phyloP scores from a whole-genome alignment of 371 early-diverging fungal genomes.

The Syncephalastrum monosporum region DNA sequence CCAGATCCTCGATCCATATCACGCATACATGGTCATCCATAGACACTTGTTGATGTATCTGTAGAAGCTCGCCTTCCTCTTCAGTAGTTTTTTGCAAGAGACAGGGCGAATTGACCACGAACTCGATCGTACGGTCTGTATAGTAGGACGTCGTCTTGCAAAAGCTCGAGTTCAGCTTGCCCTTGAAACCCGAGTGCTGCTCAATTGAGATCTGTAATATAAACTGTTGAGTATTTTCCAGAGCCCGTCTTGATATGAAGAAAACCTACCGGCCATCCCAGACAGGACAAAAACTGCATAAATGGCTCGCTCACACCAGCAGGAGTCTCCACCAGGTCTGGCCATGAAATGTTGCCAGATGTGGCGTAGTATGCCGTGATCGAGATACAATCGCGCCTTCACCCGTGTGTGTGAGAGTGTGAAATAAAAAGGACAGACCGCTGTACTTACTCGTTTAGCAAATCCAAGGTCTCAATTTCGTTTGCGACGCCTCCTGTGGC shows the following conservation, averaged over 20 bases:
- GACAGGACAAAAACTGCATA: conserved; percentile 64
- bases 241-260: too few species aligned
- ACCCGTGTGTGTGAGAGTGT: background rate
- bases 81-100: conserved; percentile 30
- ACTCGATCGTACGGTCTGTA: conserved; percentile 66
- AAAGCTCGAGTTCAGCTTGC: conserved; percentile 50
- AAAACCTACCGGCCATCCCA: conserved; percentile 70
- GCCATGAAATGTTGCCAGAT: conserved; percentile 47
- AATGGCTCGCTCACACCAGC: conserved; percentile 58
- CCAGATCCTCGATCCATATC: conserved; percentile 66
- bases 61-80: too few species aligned
- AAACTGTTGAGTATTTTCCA: background rate
- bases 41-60: conserved; percentile 39
- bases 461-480: conserved; percentile 69
- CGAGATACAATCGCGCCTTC: conserved; percentile 73
- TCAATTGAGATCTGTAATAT: conserved; percentile 46
- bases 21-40: conserved; percentile 61
- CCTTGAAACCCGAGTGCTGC: conserved; percentile 65
- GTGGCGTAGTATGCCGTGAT: conserved; percentile 63
- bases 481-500: conserved; percentile 59
- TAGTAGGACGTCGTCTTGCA: conserved; percentile 72
- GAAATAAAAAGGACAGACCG: background rate
- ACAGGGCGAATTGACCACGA: conserved; percentile 74
- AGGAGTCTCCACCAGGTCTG: conserved; percentile 57
- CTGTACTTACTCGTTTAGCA: conserved; percentile 61